Evolutionary conservation across 192 early-diverging fungal species (phyloP).

Genomic region (Cladochytrium replicatum): DNA sequence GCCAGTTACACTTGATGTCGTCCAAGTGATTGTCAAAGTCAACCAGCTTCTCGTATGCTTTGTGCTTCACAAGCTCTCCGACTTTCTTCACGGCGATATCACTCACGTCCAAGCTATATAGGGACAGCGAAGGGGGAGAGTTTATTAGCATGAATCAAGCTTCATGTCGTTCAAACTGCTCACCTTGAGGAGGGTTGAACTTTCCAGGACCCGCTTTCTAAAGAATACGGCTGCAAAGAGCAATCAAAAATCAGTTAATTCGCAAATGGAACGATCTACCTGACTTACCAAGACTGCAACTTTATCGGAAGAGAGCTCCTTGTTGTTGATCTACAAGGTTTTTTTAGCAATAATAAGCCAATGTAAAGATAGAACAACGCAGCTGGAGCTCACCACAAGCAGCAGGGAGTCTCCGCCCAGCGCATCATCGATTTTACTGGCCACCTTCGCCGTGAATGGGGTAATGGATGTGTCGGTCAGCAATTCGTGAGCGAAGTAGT

Average conservation of each 20-base stretch:
- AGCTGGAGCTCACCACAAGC: constrained; percentile 41
- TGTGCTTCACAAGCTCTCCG: constrained; percentile 20
- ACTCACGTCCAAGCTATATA: not conserved
- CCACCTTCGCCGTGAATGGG: constrained; percentile 37
- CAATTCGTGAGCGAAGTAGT: constrained; percentile 51
- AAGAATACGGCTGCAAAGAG: constrained; percentile 32
- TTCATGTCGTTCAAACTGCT: not conserved
- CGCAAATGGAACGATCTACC: constrained; percentile 4
- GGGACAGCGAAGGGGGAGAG: no score
- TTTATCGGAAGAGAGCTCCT: constrained; percentile 17
- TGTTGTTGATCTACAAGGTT: constrained; percentile 31
- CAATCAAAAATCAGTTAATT: not conserved
- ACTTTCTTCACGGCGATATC: constrained; percentile 7
- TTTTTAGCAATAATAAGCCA: constrained; percentile 1
- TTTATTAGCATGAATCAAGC: constrained; percentile 25
- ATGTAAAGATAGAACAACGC: constrained; percentile 2
- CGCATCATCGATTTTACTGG: constrained; percentile 33
- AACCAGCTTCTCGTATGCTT: constrained; percentile 32
- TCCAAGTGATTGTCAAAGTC: constrained; percentile 68
- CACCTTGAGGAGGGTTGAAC: constrained; percentile 26
- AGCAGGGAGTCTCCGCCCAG: constrained; percentile 34
- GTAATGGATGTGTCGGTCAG: constrained; percentile 31
- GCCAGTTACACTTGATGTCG: constrained; percentile 52
- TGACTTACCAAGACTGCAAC: not conserved
- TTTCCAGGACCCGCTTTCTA: constrained; percentile 40